Evolutionary conservation across 2,329 filamentous ascomycete species (phyloP), one percentile per base, ranked within the genome.

Genomic region (Stagonosporopsis rhizophila): DNA sequence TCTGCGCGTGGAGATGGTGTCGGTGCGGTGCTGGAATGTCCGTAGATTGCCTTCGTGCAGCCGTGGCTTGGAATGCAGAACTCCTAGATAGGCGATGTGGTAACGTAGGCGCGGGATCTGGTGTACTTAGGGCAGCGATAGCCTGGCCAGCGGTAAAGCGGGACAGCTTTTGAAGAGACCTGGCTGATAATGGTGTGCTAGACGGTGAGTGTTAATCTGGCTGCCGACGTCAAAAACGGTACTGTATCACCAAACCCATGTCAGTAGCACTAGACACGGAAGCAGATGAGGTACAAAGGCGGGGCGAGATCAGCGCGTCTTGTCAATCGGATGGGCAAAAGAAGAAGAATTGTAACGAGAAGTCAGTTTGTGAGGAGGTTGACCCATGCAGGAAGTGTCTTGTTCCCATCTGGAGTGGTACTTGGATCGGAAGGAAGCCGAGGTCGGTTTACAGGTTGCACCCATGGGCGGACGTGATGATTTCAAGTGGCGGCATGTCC

Each of bases 1-100:
- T 52, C 58, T 60, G 56, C 60, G 60, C 62, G 58, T 52, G 45
- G 27, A 39, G 37, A 44, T 34, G 40, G 32, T 39, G 35, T 15
- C 12, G 38, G 17, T 37, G 30, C 23, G 23, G 34, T 15, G 7
- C 32, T 39, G 51, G 55, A 58, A 58, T 61, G 59, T 20, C n/a
- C 12, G 41, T 40, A 47, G 41, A 52, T 39, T 38, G 32, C 28
- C 23, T 42, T 27, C 2, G 47, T 49, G 44, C 51, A 30, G 50
- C 52, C 34, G 38, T 48, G 49, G 54, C 37, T 45, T 50, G 55
- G 58, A 61, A 61, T 61, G 58, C 37, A 34, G 23, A 9, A 37
- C 53, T 42, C 49, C 49, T 12, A 49, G 6, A 48, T 35, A 44
- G 38, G 55, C 17, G 38, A 42, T 5, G 22, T 34, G 27, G 50